Evolutionary conservation across 345 rosid species (phyloP), one percentile per base, ranked within the genome.

Genomic region (Melaleuca alternifolia): DNA sequence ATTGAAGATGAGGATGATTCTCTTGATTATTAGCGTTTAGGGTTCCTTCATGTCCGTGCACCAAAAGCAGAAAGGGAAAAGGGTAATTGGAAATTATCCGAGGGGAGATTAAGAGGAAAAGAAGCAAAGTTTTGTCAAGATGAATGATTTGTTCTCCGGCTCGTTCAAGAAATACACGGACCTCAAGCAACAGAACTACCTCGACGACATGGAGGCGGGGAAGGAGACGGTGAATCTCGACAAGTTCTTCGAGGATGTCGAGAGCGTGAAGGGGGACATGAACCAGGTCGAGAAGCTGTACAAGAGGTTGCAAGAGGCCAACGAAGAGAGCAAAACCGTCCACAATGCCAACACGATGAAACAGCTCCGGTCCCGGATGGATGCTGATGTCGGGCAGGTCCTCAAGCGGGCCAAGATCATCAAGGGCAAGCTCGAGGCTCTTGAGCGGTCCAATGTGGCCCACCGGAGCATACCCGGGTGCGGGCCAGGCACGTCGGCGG

Each of bases 111-210:
- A 24, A 61, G 50, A 24, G 33, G 71, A 33, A 11, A 24, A 71
- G 48, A 37, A 20, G 51, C 52, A n/a, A 28, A 37, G 51, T 41
- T 30, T 16, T 6, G 79, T 18, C 87, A 92, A 91, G 91, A 94
- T 95, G 98, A 96, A 96, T 87, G 98, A 96, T 86, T 84, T 96
- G 51, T 92, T 96, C 87, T 96, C 99, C 7, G 92, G 90, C 86
- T 95, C 97, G 87, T 94, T 96, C 91, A 95, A 94, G 92, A 92
- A 86, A 87, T 93, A 95, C 90, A 89, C 95, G 54, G 96, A 96
- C 90, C 92, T 92, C 89, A 92, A 89, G 86, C 91, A 93, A 51
- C 97, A 95, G 90, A 89, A 90, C 13, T 85, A 88, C 50, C 48
- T 87, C 59, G 96, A 93, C 26, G 96, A 97, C 84, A 10, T 95